phyloP scores from a whole-genome alignment of 116 monocot species.

The Dioscorea cayenensis region DNA sequence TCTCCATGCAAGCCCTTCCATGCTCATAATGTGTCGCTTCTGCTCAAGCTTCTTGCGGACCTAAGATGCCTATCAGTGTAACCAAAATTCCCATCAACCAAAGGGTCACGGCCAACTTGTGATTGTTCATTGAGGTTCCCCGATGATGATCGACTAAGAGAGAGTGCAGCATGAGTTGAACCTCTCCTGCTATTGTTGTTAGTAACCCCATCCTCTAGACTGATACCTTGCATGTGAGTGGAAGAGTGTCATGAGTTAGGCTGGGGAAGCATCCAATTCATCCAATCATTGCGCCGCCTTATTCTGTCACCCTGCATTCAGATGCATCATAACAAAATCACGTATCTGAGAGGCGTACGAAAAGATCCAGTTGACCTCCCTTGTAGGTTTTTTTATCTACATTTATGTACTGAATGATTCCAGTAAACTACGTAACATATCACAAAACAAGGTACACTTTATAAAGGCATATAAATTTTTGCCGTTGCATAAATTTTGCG shows the following conservation, averaged over 20 bases:
- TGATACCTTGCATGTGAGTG: constrained; percentile 2
- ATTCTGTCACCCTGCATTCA: constrained; percentile 35
- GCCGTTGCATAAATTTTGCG: background rate
- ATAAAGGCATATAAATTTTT: background rate
- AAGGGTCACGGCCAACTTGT: too few relatives aligned
- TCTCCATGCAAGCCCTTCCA: too few relatives aligned
- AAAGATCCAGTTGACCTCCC: background rate
- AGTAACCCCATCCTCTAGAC: constrained; percentile 10
- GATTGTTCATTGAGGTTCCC: constrained; percentile 6
- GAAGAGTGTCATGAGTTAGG: constrained; percentile 9
- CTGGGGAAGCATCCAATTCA: constrained; percentile 20
- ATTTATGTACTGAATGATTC: background rate
- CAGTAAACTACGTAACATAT: background rate
- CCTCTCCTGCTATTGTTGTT: background rate
- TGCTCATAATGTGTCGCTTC: constrained; percentile 4
- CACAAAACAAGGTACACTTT: background rate
- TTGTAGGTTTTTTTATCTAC: too few relatives aligned
- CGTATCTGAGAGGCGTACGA: background rate
- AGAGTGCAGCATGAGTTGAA: background rate
- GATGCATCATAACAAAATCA: background rate
- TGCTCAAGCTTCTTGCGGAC: constrained; percentile 2
- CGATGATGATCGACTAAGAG: constrained; percentile 4
- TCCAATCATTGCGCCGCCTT: constrained; percentile 29
- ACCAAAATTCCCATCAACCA: background rate
- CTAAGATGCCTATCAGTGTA: background rate